Evolutionary conservation across 108 stramenopile genomes (phyloP), one percentile per base, ranked within the genome.

Genomic region (Nannochloropsis salina): DNA sequence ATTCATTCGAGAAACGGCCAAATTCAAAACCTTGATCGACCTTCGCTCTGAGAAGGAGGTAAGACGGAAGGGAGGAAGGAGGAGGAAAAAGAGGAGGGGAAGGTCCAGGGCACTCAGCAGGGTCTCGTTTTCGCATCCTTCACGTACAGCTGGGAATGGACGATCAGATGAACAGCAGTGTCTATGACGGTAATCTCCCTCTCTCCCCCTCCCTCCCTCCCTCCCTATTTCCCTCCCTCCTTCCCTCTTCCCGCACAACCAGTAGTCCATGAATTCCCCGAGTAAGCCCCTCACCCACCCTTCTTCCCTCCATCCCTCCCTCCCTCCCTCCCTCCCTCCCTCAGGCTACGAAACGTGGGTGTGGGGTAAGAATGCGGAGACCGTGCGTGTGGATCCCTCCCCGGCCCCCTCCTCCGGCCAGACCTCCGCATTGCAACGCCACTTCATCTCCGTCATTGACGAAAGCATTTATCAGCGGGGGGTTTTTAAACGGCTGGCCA

Each of bases 1-100:
- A 51, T 51, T 51, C 47, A 51, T 51, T 15, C 10, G 47, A 15
- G 47, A 51, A 15, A 51, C 10, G 47, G 47, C 15, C 47, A 51
- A 51, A 10, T 51, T 51, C 47, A 93, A 92, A 15, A 96, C 95
- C 8, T 82, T 96, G 82, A 93, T 96, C 18, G 95, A 96, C 90
- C 86, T 95, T 80, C 93, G 95, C 81, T 92, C 92, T 21, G 94
- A 94, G 21, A 96, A 94, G 43, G 95, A 96, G 91, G 87, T 95
- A 12, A 51, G 47, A 15, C 47, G 15, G 15, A 80, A 80, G 79
- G 44, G 80, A 41, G 45, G 44, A 9, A 47, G 45, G 84, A 80
- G 41, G 85, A 85, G 43, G 85, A 79, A 42, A 80, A 80, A 42
- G 22, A 80, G 80, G 41, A 85, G 80, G 85, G 85, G 42, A 10